phyloP scores from a whole-genome alignment of 2,329 filamentous ascomycete genomes.

The Colletotrichum salicis region DNA sequence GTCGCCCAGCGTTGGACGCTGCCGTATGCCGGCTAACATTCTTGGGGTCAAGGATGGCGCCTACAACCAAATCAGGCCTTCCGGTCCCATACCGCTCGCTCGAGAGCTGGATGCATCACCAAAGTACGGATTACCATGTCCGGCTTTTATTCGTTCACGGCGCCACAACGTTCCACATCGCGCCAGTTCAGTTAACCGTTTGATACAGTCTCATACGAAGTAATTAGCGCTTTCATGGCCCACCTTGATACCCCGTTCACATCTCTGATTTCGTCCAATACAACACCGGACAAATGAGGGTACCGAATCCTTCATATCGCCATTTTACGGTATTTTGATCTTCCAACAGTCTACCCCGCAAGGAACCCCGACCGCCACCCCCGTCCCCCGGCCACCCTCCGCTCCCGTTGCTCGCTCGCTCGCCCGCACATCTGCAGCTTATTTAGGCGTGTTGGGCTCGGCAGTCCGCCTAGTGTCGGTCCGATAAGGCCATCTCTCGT shows the following conservation, averaged over 20 bases:
- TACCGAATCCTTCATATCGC: not conserved
- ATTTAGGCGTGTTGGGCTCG: conserved; percentile 32
- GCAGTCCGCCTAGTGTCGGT: conserved; percentile 33
- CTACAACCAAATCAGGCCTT: conserved; percentile 6
- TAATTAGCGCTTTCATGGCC: conserved; percentile 8
- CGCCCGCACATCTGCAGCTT: conserved; percentile 32
- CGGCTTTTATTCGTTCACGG: conserved; percentile 7
- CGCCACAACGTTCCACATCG: conserved; percentile 5
- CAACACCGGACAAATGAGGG: not conserved
- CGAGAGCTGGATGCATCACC: not conserved
- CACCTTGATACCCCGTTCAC: conserved; percentile 1
- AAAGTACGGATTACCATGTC: not conserved
- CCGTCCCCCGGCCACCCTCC: conserved; percentile 25
- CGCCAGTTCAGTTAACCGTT: conserved; percentile 5
- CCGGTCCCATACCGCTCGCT: not conserved
- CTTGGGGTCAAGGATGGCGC: conserved; percentile 3
- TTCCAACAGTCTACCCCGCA: conserved; percentile 24
- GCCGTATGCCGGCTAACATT: conserved; percentile 26
- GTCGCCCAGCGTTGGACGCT: conserved; percentile 19
- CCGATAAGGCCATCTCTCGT: conserved; percentile 17
- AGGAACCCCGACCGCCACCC: conserved; percentile 15
- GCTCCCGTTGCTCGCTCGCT: conserved; percentile 8
- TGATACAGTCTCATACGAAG: conserved; percentile 4
- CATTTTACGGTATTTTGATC: not conserved
- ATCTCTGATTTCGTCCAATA: conserved; percentile 20